Conservation (phyloP, 257 asterid species). For the Eucommia ulmoides region DNA sequence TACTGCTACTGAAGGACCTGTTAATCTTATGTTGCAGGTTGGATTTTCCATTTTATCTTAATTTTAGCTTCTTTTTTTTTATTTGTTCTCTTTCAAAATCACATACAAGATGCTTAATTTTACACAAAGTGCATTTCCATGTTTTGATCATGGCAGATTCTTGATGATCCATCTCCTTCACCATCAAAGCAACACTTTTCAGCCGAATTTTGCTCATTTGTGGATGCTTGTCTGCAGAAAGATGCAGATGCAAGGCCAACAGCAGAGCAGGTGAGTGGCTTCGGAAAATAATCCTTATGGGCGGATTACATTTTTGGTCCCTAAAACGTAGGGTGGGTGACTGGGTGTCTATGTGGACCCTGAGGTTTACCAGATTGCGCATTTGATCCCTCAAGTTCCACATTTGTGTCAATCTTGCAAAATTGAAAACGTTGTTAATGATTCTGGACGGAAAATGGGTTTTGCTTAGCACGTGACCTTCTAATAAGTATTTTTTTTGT, state of each 20-base stretch:
- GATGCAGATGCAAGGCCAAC: constrained; percentile 77
- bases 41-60: constrained; percentile 4
- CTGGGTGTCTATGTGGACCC: too few species aligned
- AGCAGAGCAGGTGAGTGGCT: constrained; percentile 88
- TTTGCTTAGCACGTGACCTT: too few species aligned
- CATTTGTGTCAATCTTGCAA: too few species aligned
- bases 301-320: too few species aligned
- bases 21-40: constrained; percentile 98
- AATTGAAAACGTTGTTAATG: too few species aligned
- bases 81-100: constrained; percentile 2
- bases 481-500: too few species aligned
- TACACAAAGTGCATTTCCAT: neutral
- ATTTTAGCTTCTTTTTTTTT: neutral
- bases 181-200: constrained; percentile 52
- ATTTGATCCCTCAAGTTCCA: too few species aligned
- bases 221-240: constrained; percentile 84
- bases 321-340: too few species aligned
- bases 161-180: constrained; percentile 97
- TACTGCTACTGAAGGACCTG: constrained; percentile 92
- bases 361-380: too few species aligned
- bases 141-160: constrained; percentile 32
- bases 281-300: too few species aligned
- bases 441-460: too few species aligned
- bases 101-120: neutral
- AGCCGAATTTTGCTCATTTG: constrained; percentile 74